These are phyloP conservation scores for Erysimum cheiranthoides DNA, from an alignment of 345 rosid genomes.

Conservation along the genomic window DNA sequence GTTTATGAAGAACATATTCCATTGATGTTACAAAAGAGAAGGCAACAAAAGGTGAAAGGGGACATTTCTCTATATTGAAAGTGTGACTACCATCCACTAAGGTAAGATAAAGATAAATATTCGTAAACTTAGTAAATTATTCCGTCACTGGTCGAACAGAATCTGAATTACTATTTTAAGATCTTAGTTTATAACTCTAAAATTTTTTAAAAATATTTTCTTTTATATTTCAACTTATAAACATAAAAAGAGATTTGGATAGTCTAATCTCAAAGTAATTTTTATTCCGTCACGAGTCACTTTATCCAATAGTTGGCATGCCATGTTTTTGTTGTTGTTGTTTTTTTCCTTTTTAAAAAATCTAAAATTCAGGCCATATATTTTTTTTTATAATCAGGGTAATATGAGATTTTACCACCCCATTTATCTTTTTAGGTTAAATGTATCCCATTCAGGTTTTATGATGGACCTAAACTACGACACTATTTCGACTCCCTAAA, in stretches of 20 bases:
- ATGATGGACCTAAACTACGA: too few relatives aligned
- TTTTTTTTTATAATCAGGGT: too few relatives aligned
- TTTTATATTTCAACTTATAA: background rate
- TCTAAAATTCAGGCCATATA: too few relatives aligned
- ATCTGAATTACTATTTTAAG: background rate
- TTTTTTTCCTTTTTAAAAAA: background rate
- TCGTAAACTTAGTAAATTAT: conserved; percentile 29
- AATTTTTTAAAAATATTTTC: conserved; percentile 1
- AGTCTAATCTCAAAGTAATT: background rate
- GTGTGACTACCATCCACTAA: conserved; percentile 32
- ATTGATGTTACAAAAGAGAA: conserved; percentile 38
- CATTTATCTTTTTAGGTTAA: too few relatives aligned
- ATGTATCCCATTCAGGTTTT: too few relatives aligned
- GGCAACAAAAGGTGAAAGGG: conserved; percentile 21
- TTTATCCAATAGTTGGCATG: background rate
- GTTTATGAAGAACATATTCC: conserved; percentile 38
- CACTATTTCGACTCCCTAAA: too few relatives aligned
- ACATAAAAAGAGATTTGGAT: background rate
- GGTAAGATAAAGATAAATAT: conserved; percentile 33
- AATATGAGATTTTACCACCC: too few relatives aligned
- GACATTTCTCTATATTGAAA: conserved; percentile 3
- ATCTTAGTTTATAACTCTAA: conserved; percentile 5
- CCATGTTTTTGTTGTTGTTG: background rate
- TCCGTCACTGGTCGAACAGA: background rate
- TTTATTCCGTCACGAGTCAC: background rate